Base-by-base conservation (phyloP, 2,329 filamentous ascomycete species). In the Xylaria sp. region DNA sequence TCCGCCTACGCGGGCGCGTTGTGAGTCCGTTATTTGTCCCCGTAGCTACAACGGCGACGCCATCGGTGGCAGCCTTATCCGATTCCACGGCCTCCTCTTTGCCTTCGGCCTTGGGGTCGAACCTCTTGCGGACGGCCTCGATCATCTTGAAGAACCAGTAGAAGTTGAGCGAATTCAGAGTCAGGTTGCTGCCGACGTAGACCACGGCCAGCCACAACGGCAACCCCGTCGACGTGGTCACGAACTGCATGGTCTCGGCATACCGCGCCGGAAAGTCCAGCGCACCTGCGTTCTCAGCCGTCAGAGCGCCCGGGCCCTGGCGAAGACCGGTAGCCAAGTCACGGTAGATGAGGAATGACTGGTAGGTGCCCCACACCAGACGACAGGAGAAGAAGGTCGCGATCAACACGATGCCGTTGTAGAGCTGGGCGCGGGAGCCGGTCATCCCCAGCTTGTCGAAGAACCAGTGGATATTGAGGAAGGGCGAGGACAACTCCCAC, bases 71-170 rank as follows among this genome's bases (percentile, higher is more conserved):
- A 76, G 73, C 6, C 75, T 78, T 57, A 69, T 67, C 36, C 55
- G 69, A 58, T 61, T 77, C 76, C 55, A 75, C 73, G 66, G 76
- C 77, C 44, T 74, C 72, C 69, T 80, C 75, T 29, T 75, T 71
- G 69, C 80, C 76, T 29, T 80, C 60, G 20, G 45, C 75, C 4
- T 73, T 74, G 42, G 90, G 79, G 67, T 88, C 85, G 75, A 96
- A 96, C 29, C 92, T 85, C 82, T 92, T 94, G 66, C 89, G 85
- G 13, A 96, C 88, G 9, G 92, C 92, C 66, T 88, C 84, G 69
- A 96, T 89, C 93, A 96, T 96, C 85, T 93, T 93, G 75, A 88
- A 84, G 77, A 95, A 96, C 93, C 93, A 96, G 80, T 90, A 92
- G 74, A 92, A 89, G 80, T 96, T 96, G 59, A 96, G 81, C 13